Conservation (phyloP, 2,329 filamentous ascomycete species). For the Fusarium armeniacum region DNA sequence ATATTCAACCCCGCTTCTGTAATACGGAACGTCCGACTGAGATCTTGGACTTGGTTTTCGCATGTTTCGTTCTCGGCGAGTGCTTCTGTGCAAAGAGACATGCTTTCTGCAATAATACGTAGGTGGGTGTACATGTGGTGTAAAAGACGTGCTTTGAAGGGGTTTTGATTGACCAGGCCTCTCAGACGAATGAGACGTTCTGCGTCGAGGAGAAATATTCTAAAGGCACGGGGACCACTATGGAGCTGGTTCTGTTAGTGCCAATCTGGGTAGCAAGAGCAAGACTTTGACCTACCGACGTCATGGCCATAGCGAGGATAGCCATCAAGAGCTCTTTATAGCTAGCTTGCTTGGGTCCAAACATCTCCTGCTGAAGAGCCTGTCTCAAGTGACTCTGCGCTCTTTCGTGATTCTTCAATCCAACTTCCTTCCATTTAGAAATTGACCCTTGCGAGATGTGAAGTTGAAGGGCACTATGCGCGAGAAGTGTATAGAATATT, state of each 20-base stretch:
- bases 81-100: slow-evolving; percentile 37
- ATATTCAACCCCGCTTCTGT: slow-evolving; percentile 50
- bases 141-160: slow-evolving; percentile 59
- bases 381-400: slow-evolving; percentile 54
- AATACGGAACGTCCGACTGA: slow-evolving; percentile 49
- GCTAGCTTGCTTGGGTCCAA: slow-evolving; percentile 54
- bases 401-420: slow-evolving; percentile 48
- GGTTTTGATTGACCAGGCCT: slow-evolving; percentile 57
- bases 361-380: slow-evolving; percentile 53
- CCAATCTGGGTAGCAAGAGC: rapidly evolving
- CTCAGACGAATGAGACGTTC: slow-evolving; percentile 58
- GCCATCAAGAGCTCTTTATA: slow-evolving; percentile 63
- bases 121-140: slow-evolving; percentile 64
- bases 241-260: slow-evolving; percentile 33
- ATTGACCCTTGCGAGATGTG: slow-evolving; percentile 40
- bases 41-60: slow-evolving; percentile 1
- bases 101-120: slow-evolving; percentile 62
- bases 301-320: slow-evolving; percentile 52
- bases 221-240: slow-evolving; percentile 36
- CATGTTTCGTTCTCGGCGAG: not conserved
- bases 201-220: slow-evolving; percentile 56
- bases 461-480: slow-evolving; percentile 60
- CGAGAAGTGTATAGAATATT: slow-evolving; percentile 57
- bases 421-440: slow-evolving; percentile 51
- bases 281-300: slow-evolving; percentile 19